These are phyloP conservation scores for Lipomyces orientalis DNA, from an alignment of 805 yeast genomes.

Conservation along the genomic window DNA sequence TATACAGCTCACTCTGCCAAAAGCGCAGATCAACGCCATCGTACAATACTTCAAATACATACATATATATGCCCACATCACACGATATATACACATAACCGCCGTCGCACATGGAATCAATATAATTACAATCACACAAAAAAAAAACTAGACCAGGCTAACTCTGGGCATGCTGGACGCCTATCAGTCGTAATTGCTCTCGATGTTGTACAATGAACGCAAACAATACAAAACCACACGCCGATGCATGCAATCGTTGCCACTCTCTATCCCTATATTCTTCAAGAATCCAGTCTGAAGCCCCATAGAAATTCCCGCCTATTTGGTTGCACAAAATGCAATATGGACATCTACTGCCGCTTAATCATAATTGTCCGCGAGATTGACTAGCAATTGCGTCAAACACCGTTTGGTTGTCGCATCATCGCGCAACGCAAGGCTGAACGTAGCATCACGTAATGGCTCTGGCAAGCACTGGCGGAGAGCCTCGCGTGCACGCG, in stretches of 20 bases:
- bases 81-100: not conserved
- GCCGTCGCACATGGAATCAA: not conserved
- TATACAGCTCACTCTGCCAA: not conserved
- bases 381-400: conserved; percentile 75
- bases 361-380: conserved; percentile 50
- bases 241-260: not conserved
- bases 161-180: not conserved
- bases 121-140: not conserved
- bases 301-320: not conserved
- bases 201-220: too few relatives aligned
- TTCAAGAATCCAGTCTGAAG: not conserved
- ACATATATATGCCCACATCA: not conserved
- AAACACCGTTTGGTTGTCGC: conserved; percentile 85
- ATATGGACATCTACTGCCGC: not conserved
- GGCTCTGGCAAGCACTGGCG: conserved; percentile 85
- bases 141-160: not conserved
- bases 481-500: conserved; percentile 87
- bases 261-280: not conserved
- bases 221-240: too few relatives aligned
- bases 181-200: too few relatives aligned
- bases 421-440: conserved; percentile 79
- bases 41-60: not conserved
- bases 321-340: not conserved
- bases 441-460: conserved; percentile 84
- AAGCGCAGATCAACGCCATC: not conserved